Evolutionary conservation across 2,329 filamentous ascomycete genomes (phyloP).

Genomic region (Fusarium mangiferae): DNA sequence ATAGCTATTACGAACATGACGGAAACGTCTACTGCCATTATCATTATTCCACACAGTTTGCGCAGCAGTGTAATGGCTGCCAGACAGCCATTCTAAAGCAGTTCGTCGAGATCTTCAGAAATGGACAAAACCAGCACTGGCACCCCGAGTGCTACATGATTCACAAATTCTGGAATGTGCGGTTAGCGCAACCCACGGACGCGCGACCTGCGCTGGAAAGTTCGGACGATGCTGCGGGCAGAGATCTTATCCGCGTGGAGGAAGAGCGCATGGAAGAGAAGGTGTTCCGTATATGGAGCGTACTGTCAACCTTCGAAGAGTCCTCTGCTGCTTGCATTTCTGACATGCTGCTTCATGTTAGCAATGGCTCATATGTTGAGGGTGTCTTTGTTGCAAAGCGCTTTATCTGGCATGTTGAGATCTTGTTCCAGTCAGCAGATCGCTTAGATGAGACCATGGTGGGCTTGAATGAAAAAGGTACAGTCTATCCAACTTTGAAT

Average conservation of each 20-base stretch:
- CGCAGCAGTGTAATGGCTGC: conserved; percentile 95
- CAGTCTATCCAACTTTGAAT: conserved; percentile 39
- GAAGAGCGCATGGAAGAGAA: conserved; percentile 98
- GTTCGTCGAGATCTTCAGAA: conserved; percentile 98
- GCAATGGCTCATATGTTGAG: conserved; percentile 95
- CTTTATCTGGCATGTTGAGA: conserved; percentile 95
- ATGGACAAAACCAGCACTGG: conserved; percentile 98
- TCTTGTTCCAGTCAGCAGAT: conserved; percentile 90
- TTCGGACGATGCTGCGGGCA: conserved; percentile 67
- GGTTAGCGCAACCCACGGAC: conserved; percentile 73
- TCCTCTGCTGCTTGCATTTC: conserved; percentile 98
- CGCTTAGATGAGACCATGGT: conserved; percentile 80
- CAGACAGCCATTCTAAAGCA: conserved; percentile 98
- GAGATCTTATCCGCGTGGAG: conserved; percentile 80
- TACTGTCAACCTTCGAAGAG: conserved; percentile 95
- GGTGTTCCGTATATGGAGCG: conserved; percentile 98
- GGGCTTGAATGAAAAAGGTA: conserved; percentile 78
- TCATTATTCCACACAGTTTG: conserved; percentile 97
- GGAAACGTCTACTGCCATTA: conserved; percentile 97
- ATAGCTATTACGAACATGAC: conserved; percentile 99
- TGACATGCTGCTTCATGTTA: conserved; percentile 98
- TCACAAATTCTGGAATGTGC: conserved; percentile 99
- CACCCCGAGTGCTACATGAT: conserved; percentile 99
- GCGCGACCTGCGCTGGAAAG: conserved; percentile 55
- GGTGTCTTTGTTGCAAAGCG: conserved; percentile 94